A percentile compares a stretch with the other conserved stretches of the same genome.
Evolutionary conservation across 2,329 filamentous ascomycete genomes (phyloP).

Genomic region (Paecilomyces fulvus): DNA sequence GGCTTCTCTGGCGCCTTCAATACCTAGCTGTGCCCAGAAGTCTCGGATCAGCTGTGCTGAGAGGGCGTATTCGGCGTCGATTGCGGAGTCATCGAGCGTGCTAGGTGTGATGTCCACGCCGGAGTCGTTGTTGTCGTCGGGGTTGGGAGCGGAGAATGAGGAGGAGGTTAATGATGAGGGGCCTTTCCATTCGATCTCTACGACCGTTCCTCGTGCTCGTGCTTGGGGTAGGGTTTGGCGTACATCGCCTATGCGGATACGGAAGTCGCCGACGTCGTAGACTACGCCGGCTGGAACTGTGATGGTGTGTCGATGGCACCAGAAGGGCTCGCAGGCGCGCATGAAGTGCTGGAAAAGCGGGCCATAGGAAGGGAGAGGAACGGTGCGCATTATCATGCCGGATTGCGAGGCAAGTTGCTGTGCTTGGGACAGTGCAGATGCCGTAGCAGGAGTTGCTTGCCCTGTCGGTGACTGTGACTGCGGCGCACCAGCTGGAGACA

Average conservation of each 20-base stretch:
- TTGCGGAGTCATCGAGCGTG: conserved; percentile 26
- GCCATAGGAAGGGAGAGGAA: conserved; percentile 24
- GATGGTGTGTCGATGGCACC: conserved; percentile 33
- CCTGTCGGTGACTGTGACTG: background rate
- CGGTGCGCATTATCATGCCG: conserved; percentile 31
- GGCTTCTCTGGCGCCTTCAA: conserved; percentile 31
- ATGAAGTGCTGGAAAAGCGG: conserved; percentile 34
- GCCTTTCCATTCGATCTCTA: conserved; percentile 37
- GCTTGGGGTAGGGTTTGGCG: conserved; percentile 30
- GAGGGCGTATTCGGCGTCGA: conserved; percentile 28
- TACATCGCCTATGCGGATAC: conserved; percentile 35
- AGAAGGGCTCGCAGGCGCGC: conserved; percentile 34
- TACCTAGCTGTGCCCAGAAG: conserved; percentile 31
- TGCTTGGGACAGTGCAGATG: background rate
- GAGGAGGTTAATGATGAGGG: conserved; percentile 25
- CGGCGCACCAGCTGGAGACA: background rate
- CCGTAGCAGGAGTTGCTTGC: too few relatives aligned
- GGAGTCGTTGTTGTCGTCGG: background rate
- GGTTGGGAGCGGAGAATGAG: background rate
- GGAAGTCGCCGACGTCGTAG: conserved; percentile 36
- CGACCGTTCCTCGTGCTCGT: conserved; percentile 32
- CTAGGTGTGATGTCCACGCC: conserved; percentile 18
- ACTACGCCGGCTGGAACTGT: conserved; percentile 26
- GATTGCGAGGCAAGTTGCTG: conserved; percentile 3
- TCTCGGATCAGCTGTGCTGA: conserved; percentile 31